phyloP scores from a whole-genome alignment of 306 rosid genomes.

The Pueraria montana region DNA sequence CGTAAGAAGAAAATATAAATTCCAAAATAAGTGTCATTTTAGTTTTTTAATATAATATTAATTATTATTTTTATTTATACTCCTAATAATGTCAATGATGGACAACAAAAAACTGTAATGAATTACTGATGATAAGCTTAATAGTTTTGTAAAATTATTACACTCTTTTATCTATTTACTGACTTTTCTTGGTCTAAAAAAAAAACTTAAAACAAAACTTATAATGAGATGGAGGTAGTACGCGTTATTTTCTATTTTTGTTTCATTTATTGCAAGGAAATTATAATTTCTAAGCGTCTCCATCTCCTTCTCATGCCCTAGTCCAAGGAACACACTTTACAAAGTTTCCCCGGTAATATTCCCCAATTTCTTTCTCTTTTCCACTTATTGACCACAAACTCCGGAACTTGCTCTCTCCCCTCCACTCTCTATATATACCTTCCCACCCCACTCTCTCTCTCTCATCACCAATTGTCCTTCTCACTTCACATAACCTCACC shows the following conservation, averaged over 20 bases:
- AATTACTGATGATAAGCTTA: too few species aligned
- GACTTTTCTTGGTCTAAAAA: too few species aligned
- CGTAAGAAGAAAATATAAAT: too few species aligned
- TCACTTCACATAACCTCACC: not conserved
- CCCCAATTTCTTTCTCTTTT: not conserved
- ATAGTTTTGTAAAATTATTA: too few species aligned
- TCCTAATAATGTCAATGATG: too few species aligned
- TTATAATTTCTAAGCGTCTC: not conserved
- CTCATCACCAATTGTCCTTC: not conserved
- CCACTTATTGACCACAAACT: conserved; percentile 47
- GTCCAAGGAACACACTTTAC: conserved; percentile 32
- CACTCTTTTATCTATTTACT: too few species aligned
- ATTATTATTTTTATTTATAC: too few species aligned
- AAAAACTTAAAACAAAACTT: too few species aligned
- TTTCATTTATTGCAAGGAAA: not conserved
- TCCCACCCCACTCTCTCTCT: conserved; percentile 51
- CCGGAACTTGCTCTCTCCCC: not conserved
- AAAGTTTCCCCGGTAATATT: conserved; percentile 40
- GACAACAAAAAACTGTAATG: too few species aligned
- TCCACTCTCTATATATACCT: conserved; percentile 62
- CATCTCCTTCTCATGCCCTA: not conserved
- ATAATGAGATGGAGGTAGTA: too few species aligned
- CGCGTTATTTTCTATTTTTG: not conserved
- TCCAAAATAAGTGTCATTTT: too few species aligned
- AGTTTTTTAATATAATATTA: too few species aligned